Conservation (phyloP, 495 filamentous ascomycete species). For the Penicillium maclennaniae region DNA sequence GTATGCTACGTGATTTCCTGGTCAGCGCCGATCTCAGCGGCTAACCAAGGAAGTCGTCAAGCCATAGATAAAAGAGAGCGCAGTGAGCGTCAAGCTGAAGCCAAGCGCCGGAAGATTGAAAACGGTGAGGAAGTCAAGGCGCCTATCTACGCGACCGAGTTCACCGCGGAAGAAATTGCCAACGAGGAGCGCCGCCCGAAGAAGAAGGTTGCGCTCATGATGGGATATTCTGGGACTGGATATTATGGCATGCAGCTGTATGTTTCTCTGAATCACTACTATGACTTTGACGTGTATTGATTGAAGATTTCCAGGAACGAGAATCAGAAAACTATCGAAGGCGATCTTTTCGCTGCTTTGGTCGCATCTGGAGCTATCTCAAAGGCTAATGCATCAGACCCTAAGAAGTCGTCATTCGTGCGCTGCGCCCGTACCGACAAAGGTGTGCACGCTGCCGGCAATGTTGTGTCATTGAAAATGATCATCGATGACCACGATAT, state of each 20-base stretch:
- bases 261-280: not conserved
- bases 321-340: slow-evolving; percentile 85
- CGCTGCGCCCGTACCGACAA: slow-evolving; percentile 96
- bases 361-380: slow-evolving; percentile 89
- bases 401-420: slow-evolving; percentile 90
- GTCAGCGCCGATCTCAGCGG: slow-evolving; percentile 5
- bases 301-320: slow-evolving; percentile 39
- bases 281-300: not conserved
- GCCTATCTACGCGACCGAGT: slow-evolving; percentile 53
- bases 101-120: slow-evolving; percentile 57
- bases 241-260: slow-evolving; percentile 95
- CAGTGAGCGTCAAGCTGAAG: slow-evolving; percentile 50
- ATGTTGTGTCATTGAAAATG: slow-evolving; percentile 91
- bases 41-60: slow-evolving; percentile 64
- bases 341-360: slow-evolving; percentile 90
- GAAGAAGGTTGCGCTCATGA: slow-evolving; percentile 89
- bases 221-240: slow-evolving; percentile 94
- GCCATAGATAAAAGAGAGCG: slow-evolving; percentile 61
- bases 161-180: slow-evolving; percentile 74
- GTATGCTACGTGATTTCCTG: slow-evolving; percentile 37
- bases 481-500: slow-evolving; percentile 89
- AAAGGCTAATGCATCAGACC: slow-evolving; percentile 92
- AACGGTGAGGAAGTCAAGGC: slow-evolving; percentile 37
- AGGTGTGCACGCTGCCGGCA: slow-evolving; percentile 95
- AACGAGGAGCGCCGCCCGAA: slow-evolving; percentile 83